Conservation (phyloP, 2,329 filamentous ascomycete species). For the Penicillium sp. region DNA sequence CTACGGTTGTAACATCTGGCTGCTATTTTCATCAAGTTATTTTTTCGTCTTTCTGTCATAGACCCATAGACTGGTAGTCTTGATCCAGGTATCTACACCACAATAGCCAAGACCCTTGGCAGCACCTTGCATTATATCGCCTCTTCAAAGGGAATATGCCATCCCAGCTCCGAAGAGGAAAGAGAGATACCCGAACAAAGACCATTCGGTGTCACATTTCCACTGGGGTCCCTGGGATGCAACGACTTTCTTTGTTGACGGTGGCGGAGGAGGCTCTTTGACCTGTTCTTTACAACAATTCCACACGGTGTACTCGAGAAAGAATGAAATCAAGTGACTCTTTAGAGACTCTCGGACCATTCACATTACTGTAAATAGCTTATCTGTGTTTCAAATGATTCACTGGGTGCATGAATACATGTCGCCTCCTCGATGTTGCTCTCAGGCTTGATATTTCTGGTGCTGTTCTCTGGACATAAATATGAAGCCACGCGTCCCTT, state of each 20-base stretch:
- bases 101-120: neutral
- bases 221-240: neutral
- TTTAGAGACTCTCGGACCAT: neutral
- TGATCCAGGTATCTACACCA: neutral
- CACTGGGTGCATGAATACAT: constrained; percentile 1
- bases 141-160: neutral
- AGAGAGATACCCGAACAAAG: neutral
- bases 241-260: neutral
- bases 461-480: neutral
- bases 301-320: neutral
- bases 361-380: neutral
- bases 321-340: neutral
- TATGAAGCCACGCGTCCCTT: neutral
- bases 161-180: neutral
- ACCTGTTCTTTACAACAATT: neutral
- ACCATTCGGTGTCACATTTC: neutral
- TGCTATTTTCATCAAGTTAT: neutral
- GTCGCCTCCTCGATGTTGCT: neutral
- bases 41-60: neutral
- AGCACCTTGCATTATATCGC: neutral
- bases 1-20: neutral
- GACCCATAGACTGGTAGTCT: neutral
- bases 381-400: constrained; percentile 2
- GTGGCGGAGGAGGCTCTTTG: neutral
- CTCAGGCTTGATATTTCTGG: neutral